A percentile compares a stretch with the other conserved stretches of the same genome.
phyloP scores from a whole-genome alignment of 208 protist genomes.

The Vickermania ingenoplastis region DNA sequence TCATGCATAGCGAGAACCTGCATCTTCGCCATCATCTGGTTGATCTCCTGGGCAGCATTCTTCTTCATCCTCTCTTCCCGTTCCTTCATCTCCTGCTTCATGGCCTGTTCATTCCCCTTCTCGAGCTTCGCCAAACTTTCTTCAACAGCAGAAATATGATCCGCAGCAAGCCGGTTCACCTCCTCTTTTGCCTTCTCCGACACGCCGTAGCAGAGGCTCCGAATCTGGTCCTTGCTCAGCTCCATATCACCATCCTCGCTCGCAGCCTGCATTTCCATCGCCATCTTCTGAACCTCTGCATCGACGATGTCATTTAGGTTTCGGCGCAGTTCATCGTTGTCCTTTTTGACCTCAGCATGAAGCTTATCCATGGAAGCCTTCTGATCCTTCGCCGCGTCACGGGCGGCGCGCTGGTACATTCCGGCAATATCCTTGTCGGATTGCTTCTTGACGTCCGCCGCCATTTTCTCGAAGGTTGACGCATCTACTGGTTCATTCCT shows the following conservation, averaged over 20 bases:
- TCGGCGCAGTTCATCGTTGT: neutral
- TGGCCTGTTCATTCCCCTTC: neutral
- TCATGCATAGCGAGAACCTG: conserved; percentile 2
- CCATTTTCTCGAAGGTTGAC: neutral
- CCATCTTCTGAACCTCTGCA: neutral
- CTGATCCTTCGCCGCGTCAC: neutral
- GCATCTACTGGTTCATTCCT: neutral
- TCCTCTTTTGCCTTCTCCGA: neutral
- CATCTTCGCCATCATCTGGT: conserved; percentile 2
- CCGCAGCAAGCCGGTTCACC: neutral
- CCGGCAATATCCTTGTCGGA: neutral
- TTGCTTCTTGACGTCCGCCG: neutral
- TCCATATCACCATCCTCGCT: neutral
- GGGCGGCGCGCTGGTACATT: neutral
- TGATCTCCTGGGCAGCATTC: neutral
- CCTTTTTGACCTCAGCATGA: neutral
- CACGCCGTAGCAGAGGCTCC: neutral
- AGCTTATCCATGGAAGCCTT: neutral
- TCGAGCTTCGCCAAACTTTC: neutral
- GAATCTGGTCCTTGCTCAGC: neutral
- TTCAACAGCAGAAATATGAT: neutral
- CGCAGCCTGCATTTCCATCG: neutral
- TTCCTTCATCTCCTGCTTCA: neutral
- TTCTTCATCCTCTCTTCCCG: conserved; percentile 2
- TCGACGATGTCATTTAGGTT: neutral